Evolutionary conservation across 2,329 filamentous ascomycete species (phyloP), one percentile per base, ranked within the genome.

Genomic region (Thelonectria discophora): DNA sequence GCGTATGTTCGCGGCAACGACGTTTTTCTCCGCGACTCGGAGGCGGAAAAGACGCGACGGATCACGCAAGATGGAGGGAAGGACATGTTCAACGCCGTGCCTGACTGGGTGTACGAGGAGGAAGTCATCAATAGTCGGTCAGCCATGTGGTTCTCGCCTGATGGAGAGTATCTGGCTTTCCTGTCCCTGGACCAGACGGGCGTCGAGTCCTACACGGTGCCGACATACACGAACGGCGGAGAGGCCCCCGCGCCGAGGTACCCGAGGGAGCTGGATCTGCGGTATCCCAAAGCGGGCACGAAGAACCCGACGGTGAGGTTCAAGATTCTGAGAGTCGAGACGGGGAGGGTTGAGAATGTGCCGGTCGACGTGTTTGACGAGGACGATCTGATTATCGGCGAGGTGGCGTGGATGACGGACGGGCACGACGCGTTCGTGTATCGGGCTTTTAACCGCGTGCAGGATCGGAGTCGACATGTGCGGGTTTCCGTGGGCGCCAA

Each of bases 71-170:
- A 89, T 65, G 88, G 87, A 11, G 81, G 86, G 0, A 83, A 85
- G 0, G 85, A 89, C 70, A 76, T 83, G 66, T 91, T 90, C 76
- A 85, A 89, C 61, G 87, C 80, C 5, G 82, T 89, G 1, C 87
- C 87, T 0, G 88, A 90, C 69, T 90, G 94, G 94, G 94, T 97
- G 0, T 97, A 96, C 69, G 92, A 95, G 73, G 81, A 83, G 61
- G 77, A 79, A 58, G 75, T 79, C 3, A 91, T 97, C 64, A 77
- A 81, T 5, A 87, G 85, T 2, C 90, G 92, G 66, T 92, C 86
- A 62, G 92, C 91, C 2, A 92, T 94, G 1, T 98, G 94, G 94
- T 97, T 93, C 91, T 94, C 92, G 15, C 86, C 89, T 21, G 93
- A 95, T 75, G 93, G 93, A 40, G 89, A 92, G 70, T 97, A 90